Evolutionary conservation across 2,329 filamentous ascomycete genomes (phyloP).

Genomic region (Fusarium sp.): DNA sequence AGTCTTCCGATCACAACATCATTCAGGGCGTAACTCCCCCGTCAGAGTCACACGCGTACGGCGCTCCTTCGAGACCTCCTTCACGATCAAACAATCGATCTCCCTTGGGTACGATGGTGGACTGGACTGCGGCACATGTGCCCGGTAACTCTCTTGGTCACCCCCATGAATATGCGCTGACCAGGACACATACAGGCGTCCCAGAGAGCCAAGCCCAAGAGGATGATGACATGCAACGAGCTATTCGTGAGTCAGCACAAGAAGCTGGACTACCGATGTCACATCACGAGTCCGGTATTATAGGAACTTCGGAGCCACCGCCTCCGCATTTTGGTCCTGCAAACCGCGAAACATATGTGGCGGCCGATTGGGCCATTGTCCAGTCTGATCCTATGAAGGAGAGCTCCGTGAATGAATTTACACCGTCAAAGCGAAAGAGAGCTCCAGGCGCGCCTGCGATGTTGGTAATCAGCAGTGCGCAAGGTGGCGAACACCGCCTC

Average conservation of each 20-base stretch:
- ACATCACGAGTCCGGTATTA: conserved; percentile 62
- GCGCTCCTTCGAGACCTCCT: conserved; percentile 69
- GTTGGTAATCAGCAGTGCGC: conserved; percentile 52
- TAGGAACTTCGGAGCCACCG: conserved; percentile 50
- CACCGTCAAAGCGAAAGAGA: conserved; percentile 58
- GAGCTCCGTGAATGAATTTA: conserved; percentile 26
- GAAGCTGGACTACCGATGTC: conserved; percentile 58
- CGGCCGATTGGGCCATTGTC: conserved; percentile 69
- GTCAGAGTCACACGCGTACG: conserved; percentile 52
- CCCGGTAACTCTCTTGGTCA: conserved; percentile 51
- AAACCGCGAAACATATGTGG: conserved; percentile 64
- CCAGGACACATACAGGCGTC: conserved; percentile 48
- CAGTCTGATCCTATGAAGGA: conserved; percentile 47
- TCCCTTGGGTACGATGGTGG: conserved; percentile 62
- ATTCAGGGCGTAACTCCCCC: conserved; percentile 57
- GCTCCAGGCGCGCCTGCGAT: conserved; percentile 59
- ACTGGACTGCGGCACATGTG: conserved; percentile 56
- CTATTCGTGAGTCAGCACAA: conserved; percentile 64
- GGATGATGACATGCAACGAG: conserved; percentile 66
- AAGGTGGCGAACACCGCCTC: conserved; percentile 54
- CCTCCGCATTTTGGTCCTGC: conserved; percentile 68
- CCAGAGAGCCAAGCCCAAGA: conserved; percentile 54
- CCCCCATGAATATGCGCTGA: conserved; percentile 38
- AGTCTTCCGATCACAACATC: conserved; percentile 57
- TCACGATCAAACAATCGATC: conserved; percentile 68